A percentile compares a stretch with the other conserved stretches of the same genome.
phyloP scores from a whole-genome alignment of 148 eudicot genomes.

The Rhododendron vialii region DNA sequence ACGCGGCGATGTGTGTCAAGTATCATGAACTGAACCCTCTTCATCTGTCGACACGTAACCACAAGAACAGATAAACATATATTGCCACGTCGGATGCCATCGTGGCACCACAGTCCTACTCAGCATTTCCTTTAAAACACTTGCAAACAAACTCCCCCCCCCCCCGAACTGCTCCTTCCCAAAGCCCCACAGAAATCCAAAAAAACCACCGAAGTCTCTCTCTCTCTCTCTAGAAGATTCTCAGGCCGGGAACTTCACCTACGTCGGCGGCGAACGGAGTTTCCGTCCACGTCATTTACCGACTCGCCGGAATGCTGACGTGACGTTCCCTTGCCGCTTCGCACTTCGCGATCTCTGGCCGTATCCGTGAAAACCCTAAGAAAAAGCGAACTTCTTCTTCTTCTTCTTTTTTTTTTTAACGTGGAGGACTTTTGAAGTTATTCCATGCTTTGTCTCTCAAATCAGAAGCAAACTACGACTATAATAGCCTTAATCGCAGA shows the following conservation, averaged over 20 bases:
- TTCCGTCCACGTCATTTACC: neutral
- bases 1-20: conserved; percentile 16
- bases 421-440: conserved; percentile 50
- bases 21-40: neutral
- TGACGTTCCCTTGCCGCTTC: neutral
- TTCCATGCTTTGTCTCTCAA: conserved; percentile 36
- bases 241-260: neutral
- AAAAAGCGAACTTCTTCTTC: conserved; percentile 23
- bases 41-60: conserved; percentile 14
- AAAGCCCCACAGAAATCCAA: neutral
- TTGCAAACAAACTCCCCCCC: too few relatives aligned
- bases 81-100: conserved; percentile 14
- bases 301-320: conserved; percentile 15
- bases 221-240: neutral
- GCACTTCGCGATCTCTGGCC: conserved; percentile 4
- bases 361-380: conserved; percentile 27
- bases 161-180: neutral
- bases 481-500: conserved; percentile 1
- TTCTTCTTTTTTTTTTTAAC: neutral
- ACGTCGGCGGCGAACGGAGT: neutral
- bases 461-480: conserved; percentile 19
- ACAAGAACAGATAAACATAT: neutral
- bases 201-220: conserved; percentile 1
- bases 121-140: conserved; percentile 11
- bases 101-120: conserved; percentile 10